Base-by-base conservation (phyloP, 169 alveolate species). In the Hammondia hammondi region DNA sequence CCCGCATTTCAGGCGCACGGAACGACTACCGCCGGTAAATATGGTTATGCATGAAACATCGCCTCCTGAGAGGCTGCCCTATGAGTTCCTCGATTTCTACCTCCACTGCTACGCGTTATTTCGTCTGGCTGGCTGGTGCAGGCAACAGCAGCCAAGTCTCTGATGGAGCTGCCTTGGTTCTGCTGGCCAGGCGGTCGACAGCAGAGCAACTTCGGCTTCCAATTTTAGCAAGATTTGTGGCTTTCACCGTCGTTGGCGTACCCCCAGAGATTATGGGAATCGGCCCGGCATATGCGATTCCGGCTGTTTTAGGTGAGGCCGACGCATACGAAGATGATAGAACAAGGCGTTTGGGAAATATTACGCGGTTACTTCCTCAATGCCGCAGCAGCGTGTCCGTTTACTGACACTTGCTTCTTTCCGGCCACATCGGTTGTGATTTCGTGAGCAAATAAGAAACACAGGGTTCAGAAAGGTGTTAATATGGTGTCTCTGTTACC, bases 211-310 rank as follows among this genome's bases (percentile, higher is more conserved):
- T 94, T 48, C 98, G 98, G 56, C 96, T 98, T 29, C 98, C 98
- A 85, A 96, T 97, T 70, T 92, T 96, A 67, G 99, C 98, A 35
- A 97, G 97, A 95, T 96, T 98, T 93, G 96, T 97, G n/a, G 92
- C 97, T 61, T 98, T 97, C 95, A 97, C 98, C 43, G 98, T 97
- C 71, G 99, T 97, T 56, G 99, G 99, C 21, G 98, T 97, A 7
- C 99, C 99, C 48, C 99, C 99, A 29, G 98, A 97, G 92, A 95
- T 98, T 90, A 98, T 98, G 99, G 99, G 99, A 85, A 97, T 98
- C 72, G 99, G 99, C 27, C 99, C 99, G 48, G 98, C 99, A 37
- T 96, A 96, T 57, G 99, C 99, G 39, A 98, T 98, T 70, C 99
- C 99, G 67, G 96, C 96, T 71, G 98, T 98, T 21, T 97, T 98